phyloP scores from a whole-genome alignment of 495 filamentous ascomycete genomes.

The Neurospora sp. region DNA sequence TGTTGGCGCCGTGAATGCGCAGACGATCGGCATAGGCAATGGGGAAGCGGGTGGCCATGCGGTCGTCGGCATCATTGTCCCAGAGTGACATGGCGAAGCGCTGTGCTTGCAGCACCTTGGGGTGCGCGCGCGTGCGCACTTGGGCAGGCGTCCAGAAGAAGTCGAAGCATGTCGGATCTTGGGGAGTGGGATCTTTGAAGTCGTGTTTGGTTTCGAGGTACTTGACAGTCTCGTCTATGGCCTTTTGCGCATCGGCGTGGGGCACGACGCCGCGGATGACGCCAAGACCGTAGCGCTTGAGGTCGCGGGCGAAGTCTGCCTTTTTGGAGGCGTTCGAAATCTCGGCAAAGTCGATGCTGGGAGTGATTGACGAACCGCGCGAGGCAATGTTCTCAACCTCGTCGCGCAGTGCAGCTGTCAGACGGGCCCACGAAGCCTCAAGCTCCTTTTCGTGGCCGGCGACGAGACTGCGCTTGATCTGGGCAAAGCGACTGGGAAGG shows the following conservation, averaged over 20 bases:
- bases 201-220: slow-evolving; percentile 52
- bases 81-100: slow-evolving; percentile 73
- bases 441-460: slow-evolving; percentile 56
- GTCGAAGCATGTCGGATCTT: slow-evolving; percentile 74
- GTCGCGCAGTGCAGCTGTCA: slow-evolving; percentile 48
- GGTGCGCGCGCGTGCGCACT: slow-evolving; percentile 65
- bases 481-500: slow-evolving; percentile 68
- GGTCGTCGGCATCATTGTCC: slow-evolving; percentile 62
- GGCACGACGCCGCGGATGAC: slow-evolving; percentile 58
- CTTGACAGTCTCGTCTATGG: slow-evolving; percentile 48
- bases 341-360: slow-evolving; percentile 53
- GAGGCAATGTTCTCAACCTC: slow-evolving; percentile 47
- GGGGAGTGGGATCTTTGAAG: slow-evolving; percentile 40
- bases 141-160: slow-evolving; percentile 87
- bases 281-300: slow-evolving; percentile 55
- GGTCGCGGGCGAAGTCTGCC: slow-evolving; percentile 40
- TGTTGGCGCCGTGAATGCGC: slow-evolving; percentile 51
- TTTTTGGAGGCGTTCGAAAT: slow-evolving; percentile 40
- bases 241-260: slow-evolving; percentile 42
- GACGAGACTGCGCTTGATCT: slow-evolving; percentile 59
- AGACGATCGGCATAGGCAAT: slow-evolving; percentile 77
- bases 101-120: slow-evolving; percentile 63
- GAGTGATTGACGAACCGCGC: slow-evolving; percentile 44
- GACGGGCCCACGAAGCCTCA: slow-evolving; percentile 59
- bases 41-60: slow-evolving; percentile 48